Conservation (phyloP, 495 filamentous ascomycete species). For the Aspergillus asperescens region DNA sequence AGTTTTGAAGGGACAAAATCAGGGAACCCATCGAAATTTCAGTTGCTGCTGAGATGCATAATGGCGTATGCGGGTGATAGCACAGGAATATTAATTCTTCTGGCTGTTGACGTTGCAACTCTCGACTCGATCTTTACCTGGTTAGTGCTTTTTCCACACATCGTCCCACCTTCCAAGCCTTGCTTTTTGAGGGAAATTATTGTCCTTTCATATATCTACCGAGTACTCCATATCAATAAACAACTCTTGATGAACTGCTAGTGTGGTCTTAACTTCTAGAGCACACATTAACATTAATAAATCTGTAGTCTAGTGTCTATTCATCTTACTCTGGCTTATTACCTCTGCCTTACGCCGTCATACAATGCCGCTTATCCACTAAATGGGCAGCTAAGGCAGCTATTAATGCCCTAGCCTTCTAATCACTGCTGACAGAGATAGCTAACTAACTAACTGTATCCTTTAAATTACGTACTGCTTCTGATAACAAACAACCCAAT, state of each 20-base stretch:
- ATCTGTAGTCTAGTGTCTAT: no score
- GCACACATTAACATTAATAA: no score
- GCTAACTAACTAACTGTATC: no score
- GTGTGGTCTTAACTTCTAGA: no score
- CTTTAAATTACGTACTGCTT: conserved; percentile 3
- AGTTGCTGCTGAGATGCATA: conserved; percentile 19
- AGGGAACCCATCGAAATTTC: conserved; percentile 2
- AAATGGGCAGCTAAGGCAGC: not conserved
- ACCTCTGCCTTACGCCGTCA: not conserved
- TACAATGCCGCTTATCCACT: not conserved
- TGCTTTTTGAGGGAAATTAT: not conserved
- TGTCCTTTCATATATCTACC: not conserved
- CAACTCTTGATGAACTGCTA: no score
- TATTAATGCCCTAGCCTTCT: no score
- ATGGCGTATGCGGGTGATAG: conserved; percentile 18
- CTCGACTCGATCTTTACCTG: conserved; percentile 7
- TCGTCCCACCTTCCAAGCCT: conserved; percentile 15
- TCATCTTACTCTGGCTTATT: not conserved
- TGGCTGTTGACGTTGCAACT: conserved; percentile 10
- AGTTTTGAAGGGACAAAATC: not conserved
- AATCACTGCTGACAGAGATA: not conserved
- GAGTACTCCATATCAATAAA: not conserved
- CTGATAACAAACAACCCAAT: conserved; percentile 5
- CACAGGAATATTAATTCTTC: conserved; percentile 3
- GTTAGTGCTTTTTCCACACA: conserved; percentile 17